Evolutionary conservation across 352 stramenopile species (phyloP).

Genomic region (Globisporangium nagaii): DNA sequence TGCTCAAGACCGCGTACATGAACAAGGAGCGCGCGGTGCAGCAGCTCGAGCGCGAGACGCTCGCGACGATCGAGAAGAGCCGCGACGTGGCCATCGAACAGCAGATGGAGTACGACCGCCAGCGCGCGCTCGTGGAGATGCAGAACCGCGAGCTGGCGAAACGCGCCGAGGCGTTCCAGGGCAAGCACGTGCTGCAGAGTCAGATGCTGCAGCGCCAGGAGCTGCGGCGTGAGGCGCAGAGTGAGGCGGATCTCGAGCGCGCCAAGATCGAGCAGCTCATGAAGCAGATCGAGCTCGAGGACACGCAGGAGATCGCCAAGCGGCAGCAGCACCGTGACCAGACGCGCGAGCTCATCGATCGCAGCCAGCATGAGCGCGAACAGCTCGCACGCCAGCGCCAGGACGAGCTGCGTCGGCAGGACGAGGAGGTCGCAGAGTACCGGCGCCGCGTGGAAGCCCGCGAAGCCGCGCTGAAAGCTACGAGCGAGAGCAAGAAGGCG

Average conservation of each 20-base stretch:
- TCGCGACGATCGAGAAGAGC: slow-evolving; percentile 61
- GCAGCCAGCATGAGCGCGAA: slow-evolving; percentile 39
- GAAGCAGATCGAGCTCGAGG: slow-evolving; percentile 81
- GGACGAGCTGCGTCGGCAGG: slow-evolving; percentile 29
- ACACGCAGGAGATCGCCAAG: slow-evolving; percentile 66
- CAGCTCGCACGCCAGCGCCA: slow-evolving; percentile 14
- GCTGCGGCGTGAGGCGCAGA: slow-evolving; percentile 52
- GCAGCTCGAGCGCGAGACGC: slow-evolving; percentile 83
- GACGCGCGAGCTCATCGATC: slow-evolving; percentile 52
- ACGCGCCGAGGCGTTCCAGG: slow-evolving; percentile 61
- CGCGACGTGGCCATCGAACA: slow-evolving; percentile 87
- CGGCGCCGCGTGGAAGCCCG: slow-evolving; percentile 36
- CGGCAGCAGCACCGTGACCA: slow-evolving; percentile 53
- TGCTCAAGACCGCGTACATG: slow-evolving; percentile 92
- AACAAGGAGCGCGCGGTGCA: slow-evolving; percentile 91
- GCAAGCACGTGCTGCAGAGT: slow-evolving; percentile 59
- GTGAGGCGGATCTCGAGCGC: slow-evolving; percentile 74
- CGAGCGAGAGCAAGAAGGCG: slow-evolving; percentile 62
- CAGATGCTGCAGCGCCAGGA: slow-evolving; percentile 72
- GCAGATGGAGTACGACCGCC: slow-evolving; percentile 90
- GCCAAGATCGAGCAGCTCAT: slow-evolving; percentile 83
- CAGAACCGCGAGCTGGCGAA: slow-evolving; percentile 51
- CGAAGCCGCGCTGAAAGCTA: slow-evolving; percentile 45
- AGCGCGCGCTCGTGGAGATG: slow-evolving; percentile 67
- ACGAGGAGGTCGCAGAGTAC: slow-evolving; percentile 51